A percentile compares a stretch with the other conserved stretches of the same genome.
Conservation (phyloP, 2,329 filamentous ascomycete genomes). For the Xylaria polymorpha region DNA sequence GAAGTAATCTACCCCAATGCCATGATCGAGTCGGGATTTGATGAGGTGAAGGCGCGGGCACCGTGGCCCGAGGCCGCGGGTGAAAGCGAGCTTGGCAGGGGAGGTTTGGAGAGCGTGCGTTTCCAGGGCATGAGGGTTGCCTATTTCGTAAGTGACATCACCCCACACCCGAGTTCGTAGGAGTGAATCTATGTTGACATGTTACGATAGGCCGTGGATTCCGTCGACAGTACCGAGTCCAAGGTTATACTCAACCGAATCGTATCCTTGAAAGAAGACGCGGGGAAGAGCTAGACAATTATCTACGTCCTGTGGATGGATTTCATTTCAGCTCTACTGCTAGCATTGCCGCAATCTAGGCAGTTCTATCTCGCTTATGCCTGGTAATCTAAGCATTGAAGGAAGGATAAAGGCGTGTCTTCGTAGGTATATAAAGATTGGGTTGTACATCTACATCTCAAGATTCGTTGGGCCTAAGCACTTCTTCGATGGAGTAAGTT, state of each 20-base stretch:
- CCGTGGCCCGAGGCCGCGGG: slow-evolving; percentile 86
- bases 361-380: no score
- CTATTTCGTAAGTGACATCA: slow-evolving; percentile 72
- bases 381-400: no score
- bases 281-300: slow-evolving; percentile 69
- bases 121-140: slow-evolving; percentile 93
- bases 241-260: slow-evolving; percentile 91
- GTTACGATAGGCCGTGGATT: slow-evolving; percentile 71
- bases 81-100: slow-evolving; percentile 70
- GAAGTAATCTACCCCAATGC: slow-evolving; percentile 83
- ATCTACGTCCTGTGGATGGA: neutral
- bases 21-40: slow-evolving; percentile 84
- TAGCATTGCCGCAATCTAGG: no score
- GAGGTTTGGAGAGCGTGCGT: slow-evolving; percentile 78
- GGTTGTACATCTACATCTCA: no score
- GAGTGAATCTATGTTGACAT: slow-evolving; percentile 26
- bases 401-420: no score
- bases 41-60: slow-evolving; percentile 77
- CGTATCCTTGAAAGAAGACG: slow-evolving; percentile 89
- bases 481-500: no score
- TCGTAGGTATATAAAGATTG: no score
- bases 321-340: no score
- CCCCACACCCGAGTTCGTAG: neutral
- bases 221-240: slow-evolving; percentile 76
- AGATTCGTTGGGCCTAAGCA: no score